Evolutionary conservation across 2,329 filamentous ascomycete genomes (phyloP), one percentile per base, ranked within the genome.

Genomic region (Fusarium denticulatum): DNA sequence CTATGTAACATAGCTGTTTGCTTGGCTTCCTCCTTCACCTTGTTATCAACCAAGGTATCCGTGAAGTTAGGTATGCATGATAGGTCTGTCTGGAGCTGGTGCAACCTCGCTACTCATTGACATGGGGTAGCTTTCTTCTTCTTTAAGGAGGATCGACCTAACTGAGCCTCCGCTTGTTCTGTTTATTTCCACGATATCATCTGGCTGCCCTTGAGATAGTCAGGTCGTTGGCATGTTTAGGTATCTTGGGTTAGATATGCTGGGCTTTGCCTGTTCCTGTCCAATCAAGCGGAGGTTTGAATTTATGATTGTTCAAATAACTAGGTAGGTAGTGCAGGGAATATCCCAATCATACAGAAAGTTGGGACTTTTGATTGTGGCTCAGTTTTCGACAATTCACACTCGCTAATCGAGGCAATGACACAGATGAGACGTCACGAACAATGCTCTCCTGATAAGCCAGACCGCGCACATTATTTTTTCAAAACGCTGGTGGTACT

Each of bases 51-150:
- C 94, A 24, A 49, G 28, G 28, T 28, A 40, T 39, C 37, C 20
- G 37, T 43, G 94, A 90, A 79, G 89, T 89, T 91, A 92, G 91
- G 89, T 82, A 87, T 92, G 92, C 36, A 87, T 92, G 92, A 34
- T 88, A 50, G 46, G 22, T 14, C 47, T 79, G 81, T 82, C 84
- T 85, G 87, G 85, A 85, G 85, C 84, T 83, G 87, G 88, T 88
- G 86, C 88, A 81, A 80, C 60, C 82, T 88, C 85, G 91, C 90
- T 89, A 92, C 89, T 87, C 90, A 92, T 88, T 88, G 86, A 85
- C 81, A 64, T 80, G 86, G 85, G 87, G 86, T 89, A 91, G 88
- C 90, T 79, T 91, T 50, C 26, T 49, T 47, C 14, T 22, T 15
- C 7, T 12, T 6, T 11, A n/a, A 30, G 11, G 28, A 49, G 28